Conservation (phyloP, 768 basidiomycete species). For the Kwoniella sp. region DNA sequence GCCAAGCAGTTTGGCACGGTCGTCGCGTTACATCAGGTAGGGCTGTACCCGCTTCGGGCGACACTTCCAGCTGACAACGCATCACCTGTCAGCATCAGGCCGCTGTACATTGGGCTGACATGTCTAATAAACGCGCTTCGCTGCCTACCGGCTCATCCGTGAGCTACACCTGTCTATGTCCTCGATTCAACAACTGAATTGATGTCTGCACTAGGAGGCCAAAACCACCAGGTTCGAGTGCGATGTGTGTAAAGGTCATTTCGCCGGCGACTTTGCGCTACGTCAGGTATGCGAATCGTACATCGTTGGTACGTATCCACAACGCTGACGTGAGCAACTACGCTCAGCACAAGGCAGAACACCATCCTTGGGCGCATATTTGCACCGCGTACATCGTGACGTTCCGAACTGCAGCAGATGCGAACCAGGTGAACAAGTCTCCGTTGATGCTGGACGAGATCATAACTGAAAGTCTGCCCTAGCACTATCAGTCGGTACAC, state of each 20-base stretch:
- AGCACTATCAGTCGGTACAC: background rate
- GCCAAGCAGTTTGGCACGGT: background rate
- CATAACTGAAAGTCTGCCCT: background rate
- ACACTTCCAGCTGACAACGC: background rate
- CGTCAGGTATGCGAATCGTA: background rate
- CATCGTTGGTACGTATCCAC: background rate
- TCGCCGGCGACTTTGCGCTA: background rate
- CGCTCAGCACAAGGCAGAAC: slow-evolving; percentile 1
- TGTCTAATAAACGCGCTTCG: background rate
- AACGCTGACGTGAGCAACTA: background rate
- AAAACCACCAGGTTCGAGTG: background rate
- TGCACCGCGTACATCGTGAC: background rate
- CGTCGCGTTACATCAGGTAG: slow-evolving; percentile 1
- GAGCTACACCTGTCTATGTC: background rate
- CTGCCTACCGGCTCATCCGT: background rate
- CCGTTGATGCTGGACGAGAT: background rate
- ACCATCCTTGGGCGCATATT: slow-evolving; percentile 1
- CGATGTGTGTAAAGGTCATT: slow-evolving; percentile 1
- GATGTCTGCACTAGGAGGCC: background rate
- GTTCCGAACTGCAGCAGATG: background rate
- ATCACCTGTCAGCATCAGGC: background rate
- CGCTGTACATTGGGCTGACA: background rate
- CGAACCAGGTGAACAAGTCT: background rate
- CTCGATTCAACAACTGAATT: background rate
- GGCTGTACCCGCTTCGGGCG: too few relatives aligned